These are phyloP conservation scores for Mycena filopes DNA, from an alignment of 768 basidiomycete genomes.

Conservation along the genomic window DNA sequence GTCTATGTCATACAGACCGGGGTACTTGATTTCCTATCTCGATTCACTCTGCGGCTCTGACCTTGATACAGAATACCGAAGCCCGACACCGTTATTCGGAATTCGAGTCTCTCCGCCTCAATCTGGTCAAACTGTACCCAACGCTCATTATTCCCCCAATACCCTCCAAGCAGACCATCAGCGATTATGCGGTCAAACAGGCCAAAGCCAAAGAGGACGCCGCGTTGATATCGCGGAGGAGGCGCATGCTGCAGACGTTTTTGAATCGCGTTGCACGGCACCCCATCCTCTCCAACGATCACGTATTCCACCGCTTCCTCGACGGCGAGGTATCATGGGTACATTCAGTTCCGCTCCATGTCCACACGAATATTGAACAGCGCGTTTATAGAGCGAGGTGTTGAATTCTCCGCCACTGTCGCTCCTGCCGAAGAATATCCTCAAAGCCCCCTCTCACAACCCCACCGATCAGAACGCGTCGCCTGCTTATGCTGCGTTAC, in stretches of 20 bases:
- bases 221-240: slow-evolving; percentile 89
- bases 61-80: slow-evolving; percentile 69
- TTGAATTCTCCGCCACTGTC: slow-evolving; percentile 93
- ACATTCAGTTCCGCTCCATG: slow-evolving; percentile 20
- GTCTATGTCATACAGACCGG: slow-evolving; percentile 92
- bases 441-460: slow-evolving; percentile 95
- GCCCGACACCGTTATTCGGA: slow-evolving; percentile 95
- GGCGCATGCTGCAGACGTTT: slow-evolving; percentile 96
- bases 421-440: slow-evolving; percentile 91
- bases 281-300: slow-evolving; percentile 95
- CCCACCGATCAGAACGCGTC: slow-evolving; percentile 84
- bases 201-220: slow-evolving; percentile 97
- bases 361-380: neutral
- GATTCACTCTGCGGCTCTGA: slow-evolving; percentile 10
- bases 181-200: slow-evolving; percentile 97
- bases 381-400: slow-evolving; percentile 79
- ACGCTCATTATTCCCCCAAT: slow-evolving; percentile 98
- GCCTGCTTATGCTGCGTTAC: slow-evolving; percentile 83
- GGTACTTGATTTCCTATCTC: slow-evolving; percentile 54
- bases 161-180: slow-evolving; percentile 94
- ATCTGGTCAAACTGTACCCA: slow-evolving; percentile 89
- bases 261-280: slow-evolving; percentile 90
- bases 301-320: slow-evolving; percentile 95
- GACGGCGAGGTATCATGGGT: slow-evolving; percentile 98
- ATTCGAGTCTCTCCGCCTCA: slow-evolving; percentile 91